A percentile compares a stretch with the other conserved stretches of the same genome.
phyloP scores from a whole-genome alignment of 2,329 filamentous ascomycete species.

The Clathrospora elynae region DNA sequence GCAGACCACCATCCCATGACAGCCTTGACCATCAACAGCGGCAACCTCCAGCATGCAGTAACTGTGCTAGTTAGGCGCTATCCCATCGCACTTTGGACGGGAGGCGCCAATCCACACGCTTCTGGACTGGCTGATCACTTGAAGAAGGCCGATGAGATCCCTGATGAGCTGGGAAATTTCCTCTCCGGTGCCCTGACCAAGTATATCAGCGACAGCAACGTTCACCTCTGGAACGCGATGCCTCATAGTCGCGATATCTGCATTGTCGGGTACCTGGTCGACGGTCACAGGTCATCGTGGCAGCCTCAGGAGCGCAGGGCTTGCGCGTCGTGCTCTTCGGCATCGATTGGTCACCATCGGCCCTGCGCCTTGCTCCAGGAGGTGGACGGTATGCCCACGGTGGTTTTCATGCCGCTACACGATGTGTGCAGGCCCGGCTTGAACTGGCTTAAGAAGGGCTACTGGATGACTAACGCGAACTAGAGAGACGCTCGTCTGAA shows the following conservation, averaged over 20 bases:
- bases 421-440: background rate
- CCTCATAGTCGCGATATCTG: slow-evolving; percentile 9
- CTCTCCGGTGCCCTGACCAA: slow-evolving; percentile 9
- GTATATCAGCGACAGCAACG: slow-evolving; percentile 1
- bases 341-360: background rate
- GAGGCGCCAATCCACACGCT: background rate
- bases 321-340: slow-evolving; percentile 13
- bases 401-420: slow-evolving; percentile 22
- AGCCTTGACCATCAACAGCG: background rate
- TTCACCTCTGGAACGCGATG: slow-evolving; percentile 9
- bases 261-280: slow-evolving; percentile 13
- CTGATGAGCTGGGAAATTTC: slow-evolving; percentile 3
- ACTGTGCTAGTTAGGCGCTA: background rate
- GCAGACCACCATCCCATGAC: background rate
- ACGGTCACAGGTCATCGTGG: slow-evolving; percentile 10
- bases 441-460: slow-evolving; percentile 10
- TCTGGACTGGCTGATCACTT: background rate
- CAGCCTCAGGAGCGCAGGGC: slow-evolving; percentile 8
- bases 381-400: slow-evolving; percentile 10
- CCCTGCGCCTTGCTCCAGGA: slow-evolving; percentile 22
- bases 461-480: slow-evolving; percentile 10
- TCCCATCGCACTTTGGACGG: slow-evolving; percentile 13
- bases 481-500: no score
- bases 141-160: slow-evolving; percentile 2
- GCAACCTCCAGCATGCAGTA: background rate